Evolutionary conservation across 805 yeast genomes (phyloP).

Genomic region (Kuraishia floccosa): DNA sequence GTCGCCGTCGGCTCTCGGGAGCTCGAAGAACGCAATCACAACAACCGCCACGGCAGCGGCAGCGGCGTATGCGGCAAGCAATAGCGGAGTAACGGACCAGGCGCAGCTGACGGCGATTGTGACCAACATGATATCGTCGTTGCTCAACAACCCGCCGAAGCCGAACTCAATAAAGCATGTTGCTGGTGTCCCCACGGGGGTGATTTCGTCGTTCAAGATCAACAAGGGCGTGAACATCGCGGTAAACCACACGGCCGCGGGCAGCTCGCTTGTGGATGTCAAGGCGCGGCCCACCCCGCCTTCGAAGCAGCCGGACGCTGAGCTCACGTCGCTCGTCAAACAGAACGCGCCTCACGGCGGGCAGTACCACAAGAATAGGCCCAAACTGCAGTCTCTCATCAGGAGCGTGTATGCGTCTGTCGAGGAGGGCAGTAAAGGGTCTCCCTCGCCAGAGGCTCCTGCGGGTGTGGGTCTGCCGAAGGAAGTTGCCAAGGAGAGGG

Average conservation of each 20-base stretch:
- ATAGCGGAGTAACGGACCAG: conserved; percentile 9
- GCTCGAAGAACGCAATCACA: conserved; percentile 8
- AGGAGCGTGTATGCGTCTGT: too few relatives aligned
- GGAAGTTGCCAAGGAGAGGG: neutral
- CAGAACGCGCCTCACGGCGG: neutral
- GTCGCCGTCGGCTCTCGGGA: neutral
- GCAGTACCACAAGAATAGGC: neutral
- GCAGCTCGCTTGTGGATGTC: too few relatives aligned
- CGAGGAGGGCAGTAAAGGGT: neutral
- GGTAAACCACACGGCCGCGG: neutral
- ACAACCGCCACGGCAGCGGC: conserved; percentile 29
- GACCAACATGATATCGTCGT: conserved; percentile 7
- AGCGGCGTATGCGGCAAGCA: conserved; percentile 20
- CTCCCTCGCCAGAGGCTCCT: neutral
- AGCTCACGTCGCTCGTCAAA: conserved; percentile 7
- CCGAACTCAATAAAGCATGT: conserved; percentile 9
- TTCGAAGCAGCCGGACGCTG: conserved; percentile 10
- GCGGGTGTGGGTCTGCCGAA: neutral
- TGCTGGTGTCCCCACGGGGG: conserved; percentile 16
- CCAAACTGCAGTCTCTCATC: conserved; percentile 2
- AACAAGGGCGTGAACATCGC: neutral
- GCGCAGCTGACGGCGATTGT: conserved; percentile 9
- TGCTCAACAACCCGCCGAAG: conserved; percentile 5
- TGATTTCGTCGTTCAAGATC: conserved; percentile 18
- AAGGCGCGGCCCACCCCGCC: conserved; percentile 3